Evolutionary conservation across 805 yeast species (phyloP), one percentile per base, ranked within the genome.

Genomic region (Wickerhamomyces alni): DNA sequence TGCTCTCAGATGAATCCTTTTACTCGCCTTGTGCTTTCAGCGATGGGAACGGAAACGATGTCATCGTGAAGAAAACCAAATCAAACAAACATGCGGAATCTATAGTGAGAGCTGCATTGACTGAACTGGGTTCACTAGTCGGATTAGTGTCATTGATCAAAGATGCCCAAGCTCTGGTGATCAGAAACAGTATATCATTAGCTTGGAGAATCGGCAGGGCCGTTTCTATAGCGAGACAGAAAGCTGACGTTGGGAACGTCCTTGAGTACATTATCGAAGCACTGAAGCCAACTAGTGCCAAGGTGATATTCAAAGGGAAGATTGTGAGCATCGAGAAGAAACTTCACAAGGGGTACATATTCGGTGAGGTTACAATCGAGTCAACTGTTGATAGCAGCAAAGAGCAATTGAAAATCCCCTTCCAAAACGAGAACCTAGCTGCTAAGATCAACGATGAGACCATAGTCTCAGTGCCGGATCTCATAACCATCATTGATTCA

Each of bases 181-280:
- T 69, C 18, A 53, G 47, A 31, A 57, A 61, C 41, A 53, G 70
- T 16, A 30, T 67, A 11, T 70, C 74, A 1, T 46, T 61, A 17
- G 67, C 74, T 2, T 71, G 75, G 75, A 59, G 74, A 51, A 63
- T 70, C 35, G 75, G 75, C 4, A 59, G 67, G 37, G 74, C 72
- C 3, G 67, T 70, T 5, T 45, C 48, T 24, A 49, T 63, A 17
- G 67, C 74, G 1, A 55, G 61, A 33, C 65, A 62, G 35, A 56
- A 54, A 11, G 54, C 60, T n/a, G 66, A 66, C 35, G 54, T 68
- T 25, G 65, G 59, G 33, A 46, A 47, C 33, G 43, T 68, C 3
- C 64, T 71, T 2, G 44, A 56, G 8, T 43, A 49, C 15, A 68
- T 69, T 26, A 50, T 67, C 12, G 68, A 67, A 12, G 50, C 69